A percentile compares a stretch with the other conserved stretches of the same genome.
These are phyloP conservation scores for Cystofilobasidium bisporidii DNA, from an alignment of 768 basidiomycete genomes.

Conservation along the genomic window DNA sequence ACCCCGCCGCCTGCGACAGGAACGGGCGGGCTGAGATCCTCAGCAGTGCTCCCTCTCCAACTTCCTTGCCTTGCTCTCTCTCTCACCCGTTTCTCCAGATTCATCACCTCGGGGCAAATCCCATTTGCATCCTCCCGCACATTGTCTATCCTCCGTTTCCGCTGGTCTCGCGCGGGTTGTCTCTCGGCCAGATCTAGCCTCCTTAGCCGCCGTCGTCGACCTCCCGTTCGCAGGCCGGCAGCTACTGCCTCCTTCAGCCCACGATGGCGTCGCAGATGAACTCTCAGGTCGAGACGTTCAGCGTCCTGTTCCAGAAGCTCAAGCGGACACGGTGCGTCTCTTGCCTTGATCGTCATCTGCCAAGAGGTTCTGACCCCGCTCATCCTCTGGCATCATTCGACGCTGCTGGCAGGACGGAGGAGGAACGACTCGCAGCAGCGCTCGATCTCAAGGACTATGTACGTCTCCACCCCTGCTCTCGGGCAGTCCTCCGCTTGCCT, in stretches of 20 bases:
- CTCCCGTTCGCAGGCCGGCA: too few relatives aligned
- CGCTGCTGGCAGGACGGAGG: constrained; percentile 28
- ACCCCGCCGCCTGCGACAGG: too few relatives aligned
- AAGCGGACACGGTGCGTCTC: background rate
- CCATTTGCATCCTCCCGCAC: too few relatives aligned
- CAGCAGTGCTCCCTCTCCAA: too few relatives aligned
- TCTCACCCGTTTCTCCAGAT: too few relatives aligned
- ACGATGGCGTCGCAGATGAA: constrained; percentile 8
- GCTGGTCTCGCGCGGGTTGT: too few relatives aligned
- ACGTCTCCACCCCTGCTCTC: constrained; percentile 11
- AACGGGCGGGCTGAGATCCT: too few relatives aligned
- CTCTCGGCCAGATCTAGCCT: background rate
- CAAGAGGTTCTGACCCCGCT: too few relatives aligned
- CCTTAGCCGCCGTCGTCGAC: background rate
- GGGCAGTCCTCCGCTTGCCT: background rate
- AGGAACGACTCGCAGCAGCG: constrained; percentile 32
- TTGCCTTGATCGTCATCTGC: background rate
- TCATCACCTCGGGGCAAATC: too few relatives aligned
- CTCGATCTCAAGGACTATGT: constrained; percentile 33
- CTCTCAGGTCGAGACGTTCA: constrained; percentile 6
- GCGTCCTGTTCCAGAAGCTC: constrained; percentile 6
- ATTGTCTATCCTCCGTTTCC: too few relatives aligned
- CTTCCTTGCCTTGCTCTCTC: too few relatives aligned
- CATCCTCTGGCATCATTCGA: background rate
- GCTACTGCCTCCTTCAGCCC: too few relatives aligned